Percentiles rank a stretch among this genome's conserved stretches.
Evolutionary conservation across 208 protist genomes (phyloP).

Genomic region (Trypanosoma scelopori): DNA sequence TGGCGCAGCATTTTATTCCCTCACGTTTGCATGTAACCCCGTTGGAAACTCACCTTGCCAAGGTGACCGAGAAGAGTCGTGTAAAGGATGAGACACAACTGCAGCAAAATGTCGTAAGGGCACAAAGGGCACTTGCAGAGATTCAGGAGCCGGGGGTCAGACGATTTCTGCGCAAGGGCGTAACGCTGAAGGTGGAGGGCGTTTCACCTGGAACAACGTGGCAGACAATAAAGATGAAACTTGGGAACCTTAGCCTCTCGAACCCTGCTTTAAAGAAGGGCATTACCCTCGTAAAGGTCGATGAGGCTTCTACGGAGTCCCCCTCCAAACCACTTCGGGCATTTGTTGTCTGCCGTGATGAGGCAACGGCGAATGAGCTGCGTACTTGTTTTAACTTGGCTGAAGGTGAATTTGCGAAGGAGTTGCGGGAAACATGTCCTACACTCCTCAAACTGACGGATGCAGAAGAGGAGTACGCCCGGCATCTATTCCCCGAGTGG

Average conservation of each 20-base stretch:
- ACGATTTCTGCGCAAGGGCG: constrained; percentile 30
- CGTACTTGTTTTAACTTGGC: constrained; percentile 22
- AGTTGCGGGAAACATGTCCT: constrained; percentile 24
- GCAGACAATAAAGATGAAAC: constrained; percentile 33
- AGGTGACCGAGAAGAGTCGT: constrained; percentile 7
- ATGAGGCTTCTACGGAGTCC: constrained; percentile 8
- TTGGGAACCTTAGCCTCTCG: constrained; percentile 26
- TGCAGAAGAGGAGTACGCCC: constrained; percentile 31
- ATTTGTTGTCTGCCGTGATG: constrained; percentile 34
- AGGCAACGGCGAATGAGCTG: constrained; percentile 25
- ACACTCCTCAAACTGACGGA: constrained; percentile 21
- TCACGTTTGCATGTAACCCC: constrained; percentile 19
- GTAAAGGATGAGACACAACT: constrained; percentile 26
- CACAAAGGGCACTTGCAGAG: constrained; percentile 30
- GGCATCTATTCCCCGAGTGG: constrained; percentile 30
- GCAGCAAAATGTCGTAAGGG: constrained; percentile 30
- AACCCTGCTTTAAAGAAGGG: constrained; percentile 18
- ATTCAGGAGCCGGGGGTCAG: constrained; percentile 2
- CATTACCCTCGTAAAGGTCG: constrained; percentile 32
- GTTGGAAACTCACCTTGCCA: constrained; percentile 19
- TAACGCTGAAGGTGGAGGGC: constrained; percentile 29
- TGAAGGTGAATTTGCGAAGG: constrained; percentile 19
- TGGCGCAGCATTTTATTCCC: constrained; percentile 36
- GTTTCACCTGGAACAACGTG: constrained; percentile 28
- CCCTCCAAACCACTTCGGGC: constrained; percentile 14